Evolutionary conservation across 2,329 filamentous ascomycete species (phyloP), one percentile per base, ranked within the genome.

Genomic region (Fusarium sarcochroum): DNA sequence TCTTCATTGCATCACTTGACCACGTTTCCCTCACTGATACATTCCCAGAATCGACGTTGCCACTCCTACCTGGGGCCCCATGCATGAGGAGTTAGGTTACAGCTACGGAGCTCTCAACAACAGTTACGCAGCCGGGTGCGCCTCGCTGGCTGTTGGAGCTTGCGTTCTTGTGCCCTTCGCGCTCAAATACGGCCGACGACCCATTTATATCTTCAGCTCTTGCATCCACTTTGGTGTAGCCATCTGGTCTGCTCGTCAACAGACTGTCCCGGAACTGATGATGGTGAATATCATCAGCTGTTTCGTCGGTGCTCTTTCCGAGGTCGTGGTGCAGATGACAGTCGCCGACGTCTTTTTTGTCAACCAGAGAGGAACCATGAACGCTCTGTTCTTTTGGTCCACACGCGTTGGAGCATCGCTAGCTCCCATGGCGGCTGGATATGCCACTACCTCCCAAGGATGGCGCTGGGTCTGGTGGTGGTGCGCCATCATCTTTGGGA

Each of bases 51-150:
- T 27, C 25, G 25, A 27, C 3, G 25, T 27, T 9, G 25, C 25
- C 10, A 27, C 25, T 92, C 60, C 88, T 92, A 75, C 83, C 93
- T 9, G 66, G 54, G n/a, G 60, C 63, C 35, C 18, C 35, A 38
- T 27, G 58, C 56, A 58, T 21, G 54, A 60, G 14, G 52, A 65
- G 23, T 37, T 62, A 9, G 62, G 62, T 9, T 50, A 62, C 8
- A 47, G n/a, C 14, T 44, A 48, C 15, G n/a, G 34, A 3, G 15
- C 32, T 3, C 21, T 63, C 18, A 66, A 66, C 17, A 48, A 35
- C 10, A 40, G 23, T 14, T 27, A 40, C 5, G 64, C 65, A 2
- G 46, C 61, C 23, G 60, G 63, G 17, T 66, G 64, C 30, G 59
- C 53, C 3, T 69, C 62, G 7, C 55, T 73, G 0, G 73, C 68